A percentile compares a stretch with the other conserved stretches of the same genome.
Conservation (phyloP, 805 yeast genomes). For the Starmerella geochares region DNA sequence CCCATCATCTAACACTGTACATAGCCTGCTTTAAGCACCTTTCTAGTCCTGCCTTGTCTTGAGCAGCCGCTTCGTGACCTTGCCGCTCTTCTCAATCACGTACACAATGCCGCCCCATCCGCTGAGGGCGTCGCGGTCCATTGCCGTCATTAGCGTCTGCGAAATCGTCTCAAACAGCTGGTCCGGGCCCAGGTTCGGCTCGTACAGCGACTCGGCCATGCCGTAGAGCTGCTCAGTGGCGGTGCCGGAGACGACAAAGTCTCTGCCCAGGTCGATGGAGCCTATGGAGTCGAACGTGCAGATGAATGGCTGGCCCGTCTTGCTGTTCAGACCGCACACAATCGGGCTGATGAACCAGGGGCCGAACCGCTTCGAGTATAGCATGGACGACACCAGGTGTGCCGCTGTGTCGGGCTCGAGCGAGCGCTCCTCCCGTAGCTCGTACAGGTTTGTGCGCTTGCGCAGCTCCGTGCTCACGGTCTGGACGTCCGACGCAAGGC, state of each 20-base stretch:
- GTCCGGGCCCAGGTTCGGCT: slow-evolving; percentile 87
- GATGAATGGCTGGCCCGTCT: slow-evolving; percentile 73
- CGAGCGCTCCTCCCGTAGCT: slow-evolving; percentile 77
- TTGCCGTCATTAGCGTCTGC: slow-evolving; percentile 87
- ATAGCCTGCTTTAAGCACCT: not conserved
- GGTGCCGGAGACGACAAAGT: slow-evolving; percentile 91
- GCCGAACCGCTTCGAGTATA: slow-evolving; percentile 80
- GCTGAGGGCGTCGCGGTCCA: slow-evolving; percentile 91
- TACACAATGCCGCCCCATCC: slow-evolving; percentile 99
- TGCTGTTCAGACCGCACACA: slow-evolving; percentile 86
- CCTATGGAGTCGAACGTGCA: slow-evolving; percentile 97
- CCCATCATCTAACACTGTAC: not conserved
- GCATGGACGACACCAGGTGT: slow-evolving; percentile 76
- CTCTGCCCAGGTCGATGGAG: slow-evolving; percentile 88
- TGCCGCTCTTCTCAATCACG: slow-evolving; percentile 53
- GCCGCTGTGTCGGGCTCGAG: slow-evolving; percentile 94
- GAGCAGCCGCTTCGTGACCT: slow-evolving; percentile 74
- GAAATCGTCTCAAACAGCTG: slow-evolving; percentile 91
- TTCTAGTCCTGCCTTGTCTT: slow-evolving; percentile 87
- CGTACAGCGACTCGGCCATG: slow-evolving; percentile 95
- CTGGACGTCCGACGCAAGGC: slow-evolving; percentile 86
- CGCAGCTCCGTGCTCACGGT: slow-evolving; percentile 73
- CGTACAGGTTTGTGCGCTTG: slow-evolving; percentile 76
- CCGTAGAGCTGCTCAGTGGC: slow-evolving; percentile 96
- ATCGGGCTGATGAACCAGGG: slow-evolving; percentile 96